These are phyloP conservation scores for Neurospora tetrasperma DNA, from an alignment of 495 filamentous ascomycete species.

Conservation along the genomic window DNA sequence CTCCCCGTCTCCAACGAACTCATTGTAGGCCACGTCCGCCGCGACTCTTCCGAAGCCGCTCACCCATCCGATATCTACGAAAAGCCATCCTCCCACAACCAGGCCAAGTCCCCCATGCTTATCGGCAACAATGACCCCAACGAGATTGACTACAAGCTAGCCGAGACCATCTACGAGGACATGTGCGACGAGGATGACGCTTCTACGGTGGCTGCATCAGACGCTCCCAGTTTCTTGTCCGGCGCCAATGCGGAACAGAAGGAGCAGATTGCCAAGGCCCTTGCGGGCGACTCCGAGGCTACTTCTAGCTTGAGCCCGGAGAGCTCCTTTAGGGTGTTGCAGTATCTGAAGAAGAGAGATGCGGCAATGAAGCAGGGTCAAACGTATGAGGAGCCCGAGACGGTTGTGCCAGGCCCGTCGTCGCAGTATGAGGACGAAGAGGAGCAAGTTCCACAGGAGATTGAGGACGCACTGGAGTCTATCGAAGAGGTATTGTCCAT, in stretches of 20 bases:
- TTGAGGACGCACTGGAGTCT: neutral
- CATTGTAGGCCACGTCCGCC: conserved; percentile 16
- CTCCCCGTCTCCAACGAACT: conserved; percentile 8
- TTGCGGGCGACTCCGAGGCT: conserved; percentile 4
- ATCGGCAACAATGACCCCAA: neutral
- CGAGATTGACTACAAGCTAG: neutral
- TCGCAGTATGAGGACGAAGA: conserved; percentile 1
- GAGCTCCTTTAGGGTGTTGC: neutral
- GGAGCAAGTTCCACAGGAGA: neutral
- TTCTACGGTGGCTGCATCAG: conserved; percentile 23
- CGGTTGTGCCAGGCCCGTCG: conserved; percentile 4
- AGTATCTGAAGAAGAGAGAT: neutral
- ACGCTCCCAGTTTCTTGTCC: conserved; percentile 22
- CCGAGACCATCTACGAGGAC: conserved; percentile 16
- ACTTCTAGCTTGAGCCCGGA: conserved; percentile 4
- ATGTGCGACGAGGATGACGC: conserved; percentile 20
- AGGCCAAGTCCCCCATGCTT: conserved; percentile 4
- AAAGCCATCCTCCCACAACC: conserved; percentile 6
- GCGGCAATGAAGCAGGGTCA: conserved; percentile 1
- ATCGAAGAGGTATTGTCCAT: neutral
- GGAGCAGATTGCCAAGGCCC: conserved; percentile 17
- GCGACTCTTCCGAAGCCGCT: conserved; percentile 6
- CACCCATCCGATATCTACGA: conserved; percentile 6
- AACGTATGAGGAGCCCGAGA: conserved; percentile 2
- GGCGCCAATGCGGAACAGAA: conserved; percentile 22